phyloP scores from a whole-genome alignment of 129 eudicot species.

The Flaveria trinervia region DNA sequence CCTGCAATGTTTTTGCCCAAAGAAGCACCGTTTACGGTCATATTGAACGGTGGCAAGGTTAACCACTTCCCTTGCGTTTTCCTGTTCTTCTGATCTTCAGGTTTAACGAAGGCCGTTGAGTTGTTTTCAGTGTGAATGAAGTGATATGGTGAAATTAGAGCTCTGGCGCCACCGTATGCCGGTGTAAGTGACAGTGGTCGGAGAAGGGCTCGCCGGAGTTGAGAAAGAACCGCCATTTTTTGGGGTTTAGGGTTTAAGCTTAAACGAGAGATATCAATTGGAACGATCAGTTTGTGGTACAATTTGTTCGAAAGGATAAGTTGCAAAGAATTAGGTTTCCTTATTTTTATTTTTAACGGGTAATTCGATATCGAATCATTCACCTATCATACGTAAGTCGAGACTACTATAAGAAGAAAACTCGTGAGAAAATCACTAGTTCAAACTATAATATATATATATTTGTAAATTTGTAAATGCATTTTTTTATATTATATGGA shows the following conservation, averaged over 20 bases:
- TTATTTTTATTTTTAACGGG: too few species aligned
- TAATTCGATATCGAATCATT: too few species aligned
- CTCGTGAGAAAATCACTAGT: too few species aligned
- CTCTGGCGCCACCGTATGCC: constrained; percentile 19
- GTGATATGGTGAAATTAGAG: constrained; percentile 12
- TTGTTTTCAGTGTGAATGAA: constrained; percentile 20
- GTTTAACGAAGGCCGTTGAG: constrained; percentile 20
- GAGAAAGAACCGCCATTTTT: constrained; percentile 42
- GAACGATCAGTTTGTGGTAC: neutral
- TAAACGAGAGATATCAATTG: neutral
- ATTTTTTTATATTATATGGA: too few species aligned
- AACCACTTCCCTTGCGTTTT: constrained; percentile 56
- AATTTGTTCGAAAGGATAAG: too few species aligned
- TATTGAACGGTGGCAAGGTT: constrained; percentile 65
- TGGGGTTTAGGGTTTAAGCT: constrained; percentile 37
- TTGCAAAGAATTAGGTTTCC: too few species aligned
- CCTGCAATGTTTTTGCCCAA: constrained; percentile 53
- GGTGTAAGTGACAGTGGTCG: constrained; percentile 36
- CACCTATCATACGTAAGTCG: too few species aligned
- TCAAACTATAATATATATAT: too few species aligned
- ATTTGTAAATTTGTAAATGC: too few species aligned
- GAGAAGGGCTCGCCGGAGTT: constrained; percentile 52
- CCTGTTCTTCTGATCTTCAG: constrained; percentile 28
- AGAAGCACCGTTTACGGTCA: constrained; percentile 49
- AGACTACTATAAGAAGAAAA: too few species aligned